Conservation (phyloP, 2,329 filamentous ascomycete species). For the Curvularia lunata region DNA sequence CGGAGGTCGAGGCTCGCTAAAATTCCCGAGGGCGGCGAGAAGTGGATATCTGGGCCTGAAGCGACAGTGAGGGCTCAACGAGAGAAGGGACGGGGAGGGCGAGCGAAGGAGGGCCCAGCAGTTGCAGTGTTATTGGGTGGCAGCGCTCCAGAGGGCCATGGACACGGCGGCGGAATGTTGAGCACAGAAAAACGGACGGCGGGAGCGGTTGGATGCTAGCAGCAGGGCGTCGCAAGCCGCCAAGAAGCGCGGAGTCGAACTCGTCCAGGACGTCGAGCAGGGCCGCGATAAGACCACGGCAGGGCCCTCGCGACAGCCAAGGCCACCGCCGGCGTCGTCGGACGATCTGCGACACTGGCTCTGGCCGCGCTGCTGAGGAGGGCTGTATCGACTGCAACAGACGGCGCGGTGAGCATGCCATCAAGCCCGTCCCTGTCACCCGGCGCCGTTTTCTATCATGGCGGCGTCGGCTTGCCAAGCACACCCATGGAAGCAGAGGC, state of each 20-base stretch:
- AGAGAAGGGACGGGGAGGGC: not conserved
- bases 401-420: not conserved
- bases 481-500: not conserved
- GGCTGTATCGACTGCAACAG: not conserved
- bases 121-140: constrained; percentile 1
- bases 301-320: constrained; percentile 9
- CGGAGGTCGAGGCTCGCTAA: constrained; percentile 5
- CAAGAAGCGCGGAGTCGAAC: constrained; percentile 27
- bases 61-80: constrained; percentile 10
- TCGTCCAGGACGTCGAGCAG: constrained; percentile 18
- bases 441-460: too few relatives aligned
- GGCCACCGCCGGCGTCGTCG: constrained; percentile 9
- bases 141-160: constrained; percentile 6
- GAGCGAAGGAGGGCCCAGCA: not conserved
- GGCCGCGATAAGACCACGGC: constrained; percentile 22
- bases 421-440: not conserved
- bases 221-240: constrained; percentile 30
- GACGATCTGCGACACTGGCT: constrained; percentile 8
- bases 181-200: constrained; percentile 12
- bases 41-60: constrained; percentile 7
- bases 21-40: not conserved
- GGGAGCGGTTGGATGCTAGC: constrained; percentile 12
- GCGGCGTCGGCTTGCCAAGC: not conserved
- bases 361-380: too few relatives aligned
- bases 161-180: constrained; percentile 4